phyloP scores from a whole-genome alignment of 148 eudicot genomes.

The Silene latifolia region DNA sequence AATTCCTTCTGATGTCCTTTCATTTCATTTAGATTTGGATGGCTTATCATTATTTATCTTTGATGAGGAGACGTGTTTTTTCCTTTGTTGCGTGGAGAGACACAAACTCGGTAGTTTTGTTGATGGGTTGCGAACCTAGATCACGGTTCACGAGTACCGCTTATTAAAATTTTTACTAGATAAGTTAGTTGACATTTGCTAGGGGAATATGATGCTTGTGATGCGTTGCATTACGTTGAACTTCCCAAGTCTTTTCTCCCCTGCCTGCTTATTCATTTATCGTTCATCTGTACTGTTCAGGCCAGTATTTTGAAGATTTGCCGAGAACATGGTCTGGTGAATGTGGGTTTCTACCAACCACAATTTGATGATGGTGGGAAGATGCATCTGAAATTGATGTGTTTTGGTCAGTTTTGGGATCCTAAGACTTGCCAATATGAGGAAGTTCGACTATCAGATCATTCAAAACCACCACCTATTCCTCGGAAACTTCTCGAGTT shows the following conservation, averaged over 20 bases:
- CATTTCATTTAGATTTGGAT: not conserved
- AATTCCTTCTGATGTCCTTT: not conserved
- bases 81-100: no score
- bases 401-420: constrained; percentile 85
- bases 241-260: not conserved
- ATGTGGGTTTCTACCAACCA: constrained; percentile 78
- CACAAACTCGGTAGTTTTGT: no score
- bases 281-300: constrained; percentile 33
- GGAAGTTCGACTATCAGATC: constrained; percentile 47
- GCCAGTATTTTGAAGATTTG: constrained; percentile 46
- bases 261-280: no score
- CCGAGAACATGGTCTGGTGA: constrained; percentile 47
- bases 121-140: no score
- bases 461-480: constrained; percentile 54
- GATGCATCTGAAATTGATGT: constrained; percentile 71
- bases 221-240: not conserved
- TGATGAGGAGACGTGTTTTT: no score
- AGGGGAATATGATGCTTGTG: not conserved
- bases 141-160: not conserved
- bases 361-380: constrained; percentile 55
- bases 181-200: not conserved
- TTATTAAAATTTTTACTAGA: not conserved
- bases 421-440: constrained; percentile 51
- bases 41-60: not conserved
- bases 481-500: constrained; percentile 47